Evolutionary conservation across 176 grass and related monocot species (phyloP).

Genomic region (Hyparrhenia diplandra): DNA sequence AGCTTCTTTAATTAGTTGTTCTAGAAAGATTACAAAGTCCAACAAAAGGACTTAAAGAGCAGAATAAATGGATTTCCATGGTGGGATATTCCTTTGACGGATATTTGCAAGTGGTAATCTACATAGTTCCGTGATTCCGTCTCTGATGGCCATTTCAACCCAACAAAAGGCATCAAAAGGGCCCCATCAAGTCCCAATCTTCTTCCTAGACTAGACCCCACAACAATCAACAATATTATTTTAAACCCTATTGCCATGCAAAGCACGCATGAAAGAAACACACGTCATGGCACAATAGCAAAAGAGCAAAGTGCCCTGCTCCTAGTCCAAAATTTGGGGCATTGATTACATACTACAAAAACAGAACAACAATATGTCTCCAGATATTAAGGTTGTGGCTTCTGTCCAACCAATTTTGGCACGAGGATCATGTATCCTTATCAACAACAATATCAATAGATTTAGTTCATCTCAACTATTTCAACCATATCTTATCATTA

Average conservation of each 20-base stretch:
- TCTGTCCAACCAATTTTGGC: too few species aligned
- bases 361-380: too few species aligned
- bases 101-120: background rate
- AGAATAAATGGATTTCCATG: background rate
- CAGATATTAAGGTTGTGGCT: too few species aligned
- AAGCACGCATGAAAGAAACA: conserved; percentile 19
- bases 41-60: background rate
- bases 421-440: too few species aligned
- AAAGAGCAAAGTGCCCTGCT: too few species aligned
- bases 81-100: background rate
- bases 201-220: background rate
- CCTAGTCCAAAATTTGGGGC: too few species aligned
- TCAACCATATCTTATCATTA: too few species aligned
- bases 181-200: conserved; percentile 15
- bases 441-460: too few species aligned
- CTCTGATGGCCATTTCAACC: background rate
- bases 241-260: background rate
- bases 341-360: too few species aligned
- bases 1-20: background rate
- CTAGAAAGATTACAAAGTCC: background rate
- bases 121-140: background rate
- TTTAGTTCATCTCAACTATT: too few species aligned
- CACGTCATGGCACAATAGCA: too few species aligned
- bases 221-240: background rate
- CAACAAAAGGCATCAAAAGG: background rate